Evolutionary conservation across 2,329 filamentous ascomycete genomes (phyloP).

Genomic region (Hypoxylon sp.): DNA sequence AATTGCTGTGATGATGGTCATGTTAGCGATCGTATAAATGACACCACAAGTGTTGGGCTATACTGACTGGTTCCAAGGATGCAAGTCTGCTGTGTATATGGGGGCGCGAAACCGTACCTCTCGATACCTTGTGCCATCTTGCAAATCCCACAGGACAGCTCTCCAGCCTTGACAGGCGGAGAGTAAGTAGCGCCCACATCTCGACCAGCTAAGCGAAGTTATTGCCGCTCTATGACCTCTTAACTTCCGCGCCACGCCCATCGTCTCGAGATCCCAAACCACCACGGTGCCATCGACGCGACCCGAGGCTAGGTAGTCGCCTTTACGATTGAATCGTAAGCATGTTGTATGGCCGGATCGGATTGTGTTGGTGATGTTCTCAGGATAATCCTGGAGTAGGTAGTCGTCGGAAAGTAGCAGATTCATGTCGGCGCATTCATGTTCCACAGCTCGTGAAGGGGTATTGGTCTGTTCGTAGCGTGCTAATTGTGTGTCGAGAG

Average conservation of each 20-base stretch:
- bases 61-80: slow-evolving; percentile 87
- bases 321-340: slow-evolving; percentile 90
- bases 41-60: not conserved
- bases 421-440: slow-evolving; percentile 64
- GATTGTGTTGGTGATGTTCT: slow-evolving; percentile 88
- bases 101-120: slow-evolving; percentile 93
- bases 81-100: slow-evolving; percentile 95
- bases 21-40: slow-evolving; percentile 7
- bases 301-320: slow-evolving; percentile 94
- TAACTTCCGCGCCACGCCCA: slow-evolving; percentile 94
- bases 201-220: slow-evolving; percentile 95
- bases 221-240: slow-evolving; percentile 94
- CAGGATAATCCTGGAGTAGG: slow-evolving; percentile 85
- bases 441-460: slow-evolving; percentile 15
- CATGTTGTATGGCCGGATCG: slow-evolving; percentile 78
- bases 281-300: slow-evolving; percentile 95
- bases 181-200: slow-evolving; percentile 89
- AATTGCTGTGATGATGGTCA: slow-evolving; percentile 68
- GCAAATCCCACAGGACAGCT: slow-evolving; percentile 93
- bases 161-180: slow-evolving; percentile 98
- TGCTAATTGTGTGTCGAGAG: not conserved
- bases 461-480: not conserved
- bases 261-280: slow-evolving; percentile 97
- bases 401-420: slow-evolving; percentile 73
- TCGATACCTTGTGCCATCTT: slow-evolving; percentile 77